These are phyloP conservation scores for Rhizophagus clarus DNA, from an alignment of 192 early-diverging fungal genomes.

Conservation along the genomic window DNA sequence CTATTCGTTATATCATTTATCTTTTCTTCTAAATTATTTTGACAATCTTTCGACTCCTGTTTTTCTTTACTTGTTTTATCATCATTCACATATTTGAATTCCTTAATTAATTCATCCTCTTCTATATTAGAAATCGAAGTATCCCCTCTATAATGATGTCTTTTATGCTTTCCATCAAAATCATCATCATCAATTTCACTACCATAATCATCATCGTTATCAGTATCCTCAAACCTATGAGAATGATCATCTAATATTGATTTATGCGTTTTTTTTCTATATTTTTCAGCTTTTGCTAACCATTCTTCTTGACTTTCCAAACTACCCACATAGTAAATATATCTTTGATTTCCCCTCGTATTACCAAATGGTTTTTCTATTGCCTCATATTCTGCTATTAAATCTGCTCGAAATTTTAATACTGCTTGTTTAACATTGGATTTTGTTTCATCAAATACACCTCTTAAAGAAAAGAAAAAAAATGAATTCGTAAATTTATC, in stretches of 20 bases:
- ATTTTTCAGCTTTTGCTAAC: background rate
- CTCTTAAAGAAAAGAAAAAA: background rate
- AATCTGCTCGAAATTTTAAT: background rate
- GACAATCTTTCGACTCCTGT: too few species aligned
- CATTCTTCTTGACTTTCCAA: background rate
- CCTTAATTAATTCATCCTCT: too few species aligned
- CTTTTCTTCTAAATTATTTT: too few species aligned
- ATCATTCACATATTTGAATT: too few species aligned
- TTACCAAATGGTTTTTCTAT: slow-evolving; percentile 1
- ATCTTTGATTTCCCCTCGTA: background rate
- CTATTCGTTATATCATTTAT: too few species aligned
- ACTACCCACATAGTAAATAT: background rate
- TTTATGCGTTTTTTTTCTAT: background rate
- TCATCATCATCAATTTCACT: too few species aligned
- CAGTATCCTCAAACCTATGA: background rate
- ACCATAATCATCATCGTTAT: background rate
- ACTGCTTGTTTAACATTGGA: background rate
- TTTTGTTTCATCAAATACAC: background rate
- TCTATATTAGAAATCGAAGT: too few species aligned
- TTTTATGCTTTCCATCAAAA: too few species aligned
- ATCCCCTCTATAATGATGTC: too few species aligned
- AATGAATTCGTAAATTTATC: too few species aligned
- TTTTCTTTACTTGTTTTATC: too few species aligned
- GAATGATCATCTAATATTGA: background rate
- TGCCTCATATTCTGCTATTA: background rate